These are phyloP conservation scores for Lichtheimia hyalospora DNA, from an alignment of 371 early-diverging fungal genomes.

Conservation along the genomic window DNA sequence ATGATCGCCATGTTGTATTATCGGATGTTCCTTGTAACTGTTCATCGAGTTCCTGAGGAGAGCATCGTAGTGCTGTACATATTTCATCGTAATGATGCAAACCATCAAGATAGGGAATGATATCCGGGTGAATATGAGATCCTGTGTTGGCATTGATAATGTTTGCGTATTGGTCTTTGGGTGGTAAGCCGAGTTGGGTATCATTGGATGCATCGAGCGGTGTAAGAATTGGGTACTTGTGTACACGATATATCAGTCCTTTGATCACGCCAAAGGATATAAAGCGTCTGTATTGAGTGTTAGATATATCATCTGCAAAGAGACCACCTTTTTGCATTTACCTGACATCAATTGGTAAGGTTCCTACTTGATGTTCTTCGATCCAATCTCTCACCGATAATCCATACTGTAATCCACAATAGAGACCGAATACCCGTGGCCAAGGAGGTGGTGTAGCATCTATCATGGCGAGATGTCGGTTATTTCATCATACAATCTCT, in stretches of 20 bases:
- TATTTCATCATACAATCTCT: background rate
- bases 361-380: constrained; percentile 63
- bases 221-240: constrained; percentile 76
- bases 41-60: constrained; percentile 57
- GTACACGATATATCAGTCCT: constrained; percentile 76
- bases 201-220: constrained; percentile 10
- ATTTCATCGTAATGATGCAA: constrained; percentile 74
- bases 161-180: constrained; percentile 15
- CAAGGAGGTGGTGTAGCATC: constrained; percentile 55
- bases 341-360: constrained; percentile 75
- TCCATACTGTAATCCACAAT: constrained; percentile 74
- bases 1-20: background rate
- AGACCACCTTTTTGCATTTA: constrained; percentile 18
- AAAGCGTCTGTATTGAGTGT: constrained; percentile 61
- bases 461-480: constrained; percentile 13
- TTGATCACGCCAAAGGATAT: constrained; percentile 83
- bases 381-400: constrained; percentile 76
- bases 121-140: constrained; percentile 34
- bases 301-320: background rate
- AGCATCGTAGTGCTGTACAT: constrained; percentile 64
- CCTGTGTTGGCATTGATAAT: constrained; percentile 41
- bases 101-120: constrained; percentile 62
- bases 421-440: constrained; percentile 69
- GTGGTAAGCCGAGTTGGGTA: constrained; percentile 7
- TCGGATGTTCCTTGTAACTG: constrained; percentile 23